A percentile compares a stretch with the other conserved stretches of the same genome.
These are phyloP conservation scores for Salix dunnii DNA, from an alignment of 345 rosid species.

Conservation along the genomic window DNA sequence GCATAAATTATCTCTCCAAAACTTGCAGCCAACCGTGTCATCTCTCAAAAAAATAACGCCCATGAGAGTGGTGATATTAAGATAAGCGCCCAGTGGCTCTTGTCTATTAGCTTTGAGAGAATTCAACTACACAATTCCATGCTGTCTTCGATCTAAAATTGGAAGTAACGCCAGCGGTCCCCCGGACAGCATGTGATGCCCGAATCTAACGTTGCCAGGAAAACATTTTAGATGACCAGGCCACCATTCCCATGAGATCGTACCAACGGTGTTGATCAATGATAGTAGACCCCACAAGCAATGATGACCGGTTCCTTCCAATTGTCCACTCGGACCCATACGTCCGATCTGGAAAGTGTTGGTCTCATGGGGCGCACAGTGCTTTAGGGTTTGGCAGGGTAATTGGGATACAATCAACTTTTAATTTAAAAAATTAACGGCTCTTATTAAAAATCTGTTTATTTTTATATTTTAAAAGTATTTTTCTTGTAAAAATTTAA, in stretches of 20 bases:
- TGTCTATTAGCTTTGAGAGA: background rate
- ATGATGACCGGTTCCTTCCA: background rate
- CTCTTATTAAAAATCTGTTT: too few species aligned
- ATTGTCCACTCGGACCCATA: background rate
- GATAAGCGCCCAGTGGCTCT: background rate
- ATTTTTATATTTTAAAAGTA: too few species aligned
- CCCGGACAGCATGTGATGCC: background rate
- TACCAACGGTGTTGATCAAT: background rate
- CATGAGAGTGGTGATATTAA: too few species aligned
- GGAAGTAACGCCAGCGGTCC: background rate
- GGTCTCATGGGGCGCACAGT: slow-evolving; percentile 10
- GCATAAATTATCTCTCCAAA: too few species aligned
- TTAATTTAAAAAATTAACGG: background rate
- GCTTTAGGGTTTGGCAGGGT: background rate
- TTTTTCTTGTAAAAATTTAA: too few species aligned
- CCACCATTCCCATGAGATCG: background rate
- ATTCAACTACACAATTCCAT: background rate
- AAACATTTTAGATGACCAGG: background rate
- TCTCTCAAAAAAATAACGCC: too few species aligned
- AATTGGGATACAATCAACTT: background rate
- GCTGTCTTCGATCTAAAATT: background rate
- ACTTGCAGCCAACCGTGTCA: too few species aligned
- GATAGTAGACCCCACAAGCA: background rate
- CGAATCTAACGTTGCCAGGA: background rate
- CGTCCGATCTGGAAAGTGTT: background rate